A percentile compares a stretch with the other conserved stretches of the same genome.
These are phyloP conservation scores for Boletus rufocinnamomeus DNA, from an alignment of 768 basidiomycete genomes.

Conservation along the genomic window DNA sequence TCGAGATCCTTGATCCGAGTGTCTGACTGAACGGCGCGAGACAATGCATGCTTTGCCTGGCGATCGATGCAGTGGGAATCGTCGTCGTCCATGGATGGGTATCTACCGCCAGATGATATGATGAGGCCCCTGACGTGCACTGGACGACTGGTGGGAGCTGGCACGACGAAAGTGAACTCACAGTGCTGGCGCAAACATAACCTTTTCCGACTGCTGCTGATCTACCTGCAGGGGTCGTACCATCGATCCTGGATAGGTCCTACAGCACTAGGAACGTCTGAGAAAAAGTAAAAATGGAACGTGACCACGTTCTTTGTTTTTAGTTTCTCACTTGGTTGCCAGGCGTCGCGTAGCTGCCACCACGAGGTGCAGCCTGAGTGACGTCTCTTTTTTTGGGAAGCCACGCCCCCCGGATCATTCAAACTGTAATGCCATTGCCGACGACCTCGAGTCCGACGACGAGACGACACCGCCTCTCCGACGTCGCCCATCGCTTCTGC, in stretches of 20 bases:
- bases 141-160: background rate
- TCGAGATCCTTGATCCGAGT: constrained; percentile 63
- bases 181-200: constrained; percentile 3
- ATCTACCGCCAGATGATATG: constrained; percentile 1
- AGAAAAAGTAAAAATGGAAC: background rate
- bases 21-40: constrained; percentile 52
- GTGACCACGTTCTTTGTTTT: background rate
- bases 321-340: background rate
- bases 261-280: background rate
- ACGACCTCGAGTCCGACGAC: background rate
- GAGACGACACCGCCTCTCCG: constrained; percentile 36
- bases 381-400: background rate
- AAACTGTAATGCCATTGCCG: background rate
- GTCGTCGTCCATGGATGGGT: constrained; percentile 12
- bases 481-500: constrained; percentile 52
- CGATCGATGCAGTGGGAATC: constrained; percentile 38
- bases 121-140: constrained; percentile 17
- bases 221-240: constrained; percentile 1
- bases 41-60: constrained; percentile 47
- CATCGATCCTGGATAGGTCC: constrained; percentile 1
- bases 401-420: background rate
- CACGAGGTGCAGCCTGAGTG: background rate
- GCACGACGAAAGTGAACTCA: constrained; percentile 11
- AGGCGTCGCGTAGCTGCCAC: background rate
- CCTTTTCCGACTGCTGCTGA: constrained; percentile 1